phyloP scores from a whole-genome alignment of 768 basidiomycete genomes.

The Phanerochaete carnosa region DNA sequence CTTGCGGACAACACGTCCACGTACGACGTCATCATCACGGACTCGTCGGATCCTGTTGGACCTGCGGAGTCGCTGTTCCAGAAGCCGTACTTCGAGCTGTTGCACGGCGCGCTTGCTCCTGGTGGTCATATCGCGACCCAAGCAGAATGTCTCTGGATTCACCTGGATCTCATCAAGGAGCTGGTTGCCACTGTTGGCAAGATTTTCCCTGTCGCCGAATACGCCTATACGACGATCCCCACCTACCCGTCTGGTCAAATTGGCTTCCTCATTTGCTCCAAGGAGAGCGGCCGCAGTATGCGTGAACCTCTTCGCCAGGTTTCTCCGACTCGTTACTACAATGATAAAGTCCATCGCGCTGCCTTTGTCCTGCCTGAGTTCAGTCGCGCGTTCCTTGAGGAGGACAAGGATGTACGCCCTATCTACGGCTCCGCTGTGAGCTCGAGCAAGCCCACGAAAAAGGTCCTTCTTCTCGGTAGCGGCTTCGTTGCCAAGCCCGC shows the following conservation, averaged over 20 bases:
- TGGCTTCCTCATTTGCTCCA: conserved; percentile 89
- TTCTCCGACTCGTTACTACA: conserved; percentile 79
- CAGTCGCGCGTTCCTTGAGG: conserved; percentile 68
- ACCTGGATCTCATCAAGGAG: conserved; percentile 80
- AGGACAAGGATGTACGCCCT: conserved; percentile 68
- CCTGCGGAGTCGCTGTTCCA: conserved; percentile 94
- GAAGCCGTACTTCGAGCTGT: conserved; percentile 93
- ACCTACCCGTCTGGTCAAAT: conserved; percentile 99
- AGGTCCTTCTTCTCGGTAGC: conserved; percentile 86
- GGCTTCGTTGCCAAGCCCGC: conserved; percentile 97
- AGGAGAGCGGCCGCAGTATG: conserved; percentile 66
- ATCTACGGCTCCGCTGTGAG: conserved; percentile 61
- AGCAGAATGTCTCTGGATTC: conserved; percentile 94
- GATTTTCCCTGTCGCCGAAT: conserved; percentile 81
- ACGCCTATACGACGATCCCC: conserved; percentile 95
- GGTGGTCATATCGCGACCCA: conserved; percentile 96
- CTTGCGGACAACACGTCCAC: conserved; percentile 80
- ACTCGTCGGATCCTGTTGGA: conserved; percentile 97
- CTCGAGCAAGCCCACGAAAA: conserved; percentile 53
- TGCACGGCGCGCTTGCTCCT: conserved; percentile 84
- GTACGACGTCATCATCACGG: conserved; percentile 98
- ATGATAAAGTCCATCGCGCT: conserved; percentile 69
- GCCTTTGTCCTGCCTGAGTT: conserved; percentile 96
- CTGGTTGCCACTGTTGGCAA: conserved; percentile 64
- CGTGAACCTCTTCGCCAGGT: conserved; percentile 72